Percentiles rank a stretch among this genome's conserved stretches.
Conservation (phyloP, 805 yeast genomes). For the Wickerhamiella dianesei region DNA sequence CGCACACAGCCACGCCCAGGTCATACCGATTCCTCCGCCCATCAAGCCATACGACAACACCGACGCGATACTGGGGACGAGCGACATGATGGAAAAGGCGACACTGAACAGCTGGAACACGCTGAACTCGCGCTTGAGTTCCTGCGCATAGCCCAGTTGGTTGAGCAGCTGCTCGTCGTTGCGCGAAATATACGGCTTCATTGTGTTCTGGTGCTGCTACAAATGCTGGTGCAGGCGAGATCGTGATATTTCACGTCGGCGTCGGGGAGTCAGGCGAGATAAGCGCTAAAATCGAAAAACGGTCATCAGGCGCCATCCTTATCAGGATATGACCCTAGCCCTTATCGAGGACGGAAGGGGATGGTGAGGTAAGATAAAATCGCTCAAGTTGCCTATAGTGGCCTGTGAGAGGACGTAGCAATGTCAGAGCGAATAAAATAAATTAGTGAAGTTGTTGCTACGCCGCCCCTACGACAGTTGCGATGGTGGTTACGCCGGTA, state of each 20-base stretch:
- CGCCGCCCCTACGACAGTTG: no score
- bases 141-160: conserved; percentile 60
- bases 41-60: conserved; percentile 38
- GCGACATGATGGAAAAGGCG: conserved; percentile 61
- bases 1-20: conserved; percentile 65
- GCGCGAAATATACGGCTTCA: neutral
- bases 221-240: no score
- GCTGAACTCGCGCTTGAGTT: conserved; percentile 45
- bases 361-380: neutral
- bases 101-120: conserved; percentile 56
- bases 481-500: no score
- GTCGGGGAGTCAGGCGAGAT: no score
- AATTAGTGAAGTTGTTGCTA: no score
- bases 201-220: no score
- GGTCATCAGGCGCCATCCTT: no score
- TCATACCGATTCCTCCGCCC: conserved; percentile 51
- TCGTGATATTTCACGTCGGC: no score
- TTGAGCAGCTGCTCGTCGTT: conserved; percentile 24
- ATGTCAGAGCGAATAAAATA: no score
- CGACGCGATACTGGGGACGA: conserved; percentile 45
- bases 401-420: no score
- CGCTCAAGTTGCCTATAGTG: no score
- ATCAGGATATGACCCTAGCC: neutral
- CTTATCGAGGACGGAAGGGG: neutral
- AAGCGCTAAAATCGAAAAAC: no score